Conservation (phyloP, 208 protist genomes). For the Wallacemonas sp. region DNA sequence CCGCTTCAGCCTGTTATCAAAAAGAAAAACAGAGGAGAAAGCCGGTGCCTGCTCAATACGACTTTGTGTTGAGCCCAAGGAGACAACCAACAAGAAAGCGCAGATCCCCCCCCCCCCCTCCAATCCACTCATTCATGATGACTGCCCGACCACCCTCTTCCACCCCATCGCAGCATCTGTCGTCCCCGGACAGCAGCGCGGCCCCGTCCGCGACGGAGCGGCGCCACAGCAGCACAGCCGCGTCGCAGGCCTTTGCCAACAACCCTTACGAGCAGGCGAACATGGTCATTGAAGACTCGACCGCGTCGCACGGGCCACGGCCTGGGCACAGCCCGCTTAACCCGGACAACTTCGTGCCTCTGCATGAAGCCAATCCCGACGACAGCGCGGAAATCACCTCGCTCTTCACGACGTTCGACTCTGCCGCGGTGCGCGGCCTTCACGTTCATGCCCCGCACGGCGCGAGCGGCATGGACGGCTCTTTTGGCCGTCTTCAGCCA, state of each 20-base stretch:
- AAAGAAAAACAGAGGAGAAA: no score
- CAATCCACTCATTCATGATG: no score
- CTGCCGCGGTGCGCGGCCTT: slow-evolving; percentile 16
- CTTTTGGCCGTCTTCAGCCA: background rate
- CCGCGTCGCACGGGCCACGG: background rate
- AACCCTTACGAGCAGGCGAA: slow-evolving; percentile 7
- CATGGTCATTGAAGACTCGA: background rate
- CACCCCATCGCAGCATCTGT: background rate
- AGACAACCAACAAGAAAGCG: no score
- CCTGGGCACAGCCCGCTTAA: background rate
- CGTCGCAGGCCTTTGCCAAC: background rate
- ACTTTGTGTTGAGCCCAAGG: no score
- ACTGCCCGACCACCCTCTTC: no score
- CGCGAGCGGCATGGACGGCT: background rate
- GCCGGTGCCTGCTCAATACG: no score
- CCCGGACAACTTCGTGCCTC: background rate
- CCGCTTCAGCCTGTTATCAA: no score
- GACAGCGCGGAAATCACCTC: slow-evolving; percentile 47
- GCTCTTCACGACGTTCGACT: slow-evolving; percentile 56
- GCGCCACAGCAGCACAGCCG: background rate
- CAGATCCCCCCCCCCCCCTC: no score
- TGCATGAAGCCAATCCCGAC: slow-evolving; percentile 23
- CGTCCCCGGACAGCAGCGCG: background rate
- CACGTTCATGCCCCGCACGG: background rate
- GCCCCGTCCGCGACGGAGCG: background rate